Evolutionary conservation across 345 rosid species (phyloP), one percentile per base, ranked within the genome.

Genomic region (Pistacia vera): DNA sequence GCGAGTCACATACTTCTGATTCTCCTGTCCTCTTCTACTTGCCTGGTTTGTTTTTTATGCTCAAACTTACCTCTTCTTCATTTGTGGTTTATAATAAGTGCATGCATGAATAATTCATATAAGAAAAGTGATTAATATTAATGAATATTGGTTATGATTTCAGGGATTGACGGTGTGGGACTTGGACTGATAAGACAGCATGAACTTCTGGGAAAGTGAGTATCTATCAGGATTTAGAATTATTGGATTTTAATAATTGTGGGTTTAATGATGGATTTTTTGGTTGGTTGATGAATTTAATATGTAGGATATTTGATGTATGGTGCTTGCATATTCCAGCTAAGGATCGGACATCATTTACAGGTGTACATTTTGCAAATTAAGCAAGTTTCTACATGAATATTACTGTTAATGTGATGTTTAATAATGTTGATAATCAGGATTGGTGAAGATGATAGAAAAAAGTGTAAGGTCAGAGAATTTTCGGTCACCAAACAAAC

Each of bases 321-420:
- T 86, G 93, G 89, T 90, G 94, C 88, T 79, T 94, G 83, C 95
- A 94, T 83, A 92, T 90, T 75, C 97, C 98, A n/a, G 87, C 84
- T 14, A 87, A 65, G 87, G 93, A 94, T 78, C 86, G 90, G 81
- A 87, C 93, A 38, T 74, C 95, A 57, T 89, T 92, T 82, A 38
- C 81, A 81, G 98, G 93, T 87, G 6, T 14, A 12, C 8, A 41
- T 5, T 41, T 41, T 41, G 46, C 1, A 41, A 41, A 5, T 41
- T 41, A 30, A 30, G 33, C 2, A 1, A 30, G 33, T 30, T 30
- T 30, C 33, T 25, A 5, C 9, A 0, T 41, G 8, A 41, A 41
- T 41, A 41, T 41, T 41, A 41, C 0, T 41, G 55, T 10, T 5
- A 46, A 46, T 46, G 11, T 46, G 33, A 46, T 46, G 7, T 49